Evolutionary conservation across 1,139 yeast genomes (phyloP), one percentile per base, ranked within the genome.

Genomic region (Hansenula sp.): DNA sequence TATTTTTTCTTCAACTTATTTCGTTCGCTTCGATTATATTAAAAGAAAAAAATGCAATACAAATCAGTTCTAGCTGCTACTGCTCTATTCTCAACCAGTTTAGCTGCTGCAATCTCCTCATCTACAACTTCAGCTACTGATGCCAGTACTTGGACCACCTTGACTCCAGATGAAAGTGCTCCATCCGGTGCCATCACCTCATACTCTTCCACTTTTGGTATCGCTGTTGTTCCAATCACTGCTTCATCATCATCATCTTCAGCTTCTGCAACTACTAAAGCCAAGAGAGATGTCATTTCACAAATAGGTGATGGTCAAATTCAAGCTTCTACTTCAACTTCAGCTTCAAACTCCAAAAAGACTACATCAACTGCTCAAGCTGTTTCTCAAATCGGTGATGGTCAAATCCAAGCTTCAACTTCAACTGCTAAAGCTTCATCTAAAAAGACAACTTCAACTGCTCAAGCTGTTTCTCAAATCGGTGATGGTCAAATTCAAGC

Each of bases 181-280:
- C 54, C 58, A 38, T 47, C 63, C 38, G 69, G 64, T 54, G 55
- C 69, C 61, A 58, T 51, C 62, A 67, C 54, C 62, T 51, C 60
- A 46, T 63, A 65, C 50, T 36, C 63, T 36, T 58, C 69, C 19
- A 68, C 70, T 29, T 57, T 59, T 44, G 57, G 60, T 44, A 65
- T 69, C 29, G 74, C 73, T 21, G 72, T 66, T 28, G 58, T 73
- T 17, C 82, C 79, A 61, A 73, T 76, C 41, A 80, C 75, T 40
- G 75, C 74, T 37, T 73, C 70, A 51, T 55, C 68, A 49, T 73
- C 69, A n/a, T n/a, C n/a, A n/a, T n/a, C n/a, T n/a, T n/a, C n/a
- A n/a, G n/a, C n/a, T n/a, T n/a, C n/a, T n/a, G n/a, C n/a, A n/a
- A n/a, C 57, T 32, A 18, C 62, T 30, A 45, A 60, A 10, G 48